Evolutionary conservation across 2,329 filamentous ascomycete genomes (phyloP).

Genomic region (Aspergillus clavatus): DNA sequence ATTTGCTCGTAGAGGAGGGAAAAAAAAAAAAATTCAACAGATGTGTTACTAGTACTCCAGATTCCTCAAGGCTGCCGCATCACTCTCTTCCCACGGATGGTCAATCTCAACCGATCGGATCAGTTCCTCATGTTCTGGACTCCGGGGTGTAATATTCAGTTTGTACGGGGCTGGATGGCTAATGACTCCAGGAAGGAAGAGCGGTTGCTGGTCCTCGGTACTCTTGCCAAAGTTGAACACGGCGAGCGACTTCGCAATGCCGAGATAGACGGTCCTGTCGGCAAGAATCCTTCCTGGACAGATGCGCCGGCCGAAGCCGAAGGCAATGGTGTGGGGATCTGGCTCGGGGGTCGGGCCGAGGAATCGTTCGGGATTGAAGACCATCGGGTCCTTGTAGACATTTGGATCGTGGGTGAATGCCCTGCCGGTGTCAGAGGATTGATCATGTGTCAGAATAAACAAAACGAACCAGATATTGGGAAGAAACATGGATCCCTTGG

Average conservation of each 20-base stretch:
- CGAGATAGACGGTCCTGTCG: slow-evolving; percentile 37
- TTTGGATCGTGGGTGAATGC: slow-evolving; percentile 38
- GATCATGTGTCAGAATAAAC: background rate
- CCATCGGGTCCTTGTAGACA: slow-evolving; percentile 33
- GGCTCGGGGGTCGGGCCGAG: slow-evolving; percentile 33
- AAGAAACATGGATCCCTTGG: slow-evolving; percentile 34
- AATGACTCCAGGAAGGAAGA: slow-evolving; percentile 31
- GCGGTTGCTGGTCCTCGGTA: slow-evolving; percentile 32
- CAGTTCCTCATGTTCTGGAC: slow-evolving; percentile 26
- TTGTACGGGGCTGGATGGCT: slow-evolving; percentile 35
- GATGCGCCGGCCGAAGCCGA: slow-evolving; percentile 40
- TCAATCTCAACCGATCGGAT: slow-evolving; percentile 31
- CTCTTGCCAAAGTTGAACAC: slow-evolving; percentile 44
- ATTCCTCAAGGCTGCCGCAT: slow-evolving; percentile 19
- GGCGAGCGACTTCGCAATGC: slow-evolving; percentile 43
- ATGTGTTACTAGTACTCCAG: background rate
- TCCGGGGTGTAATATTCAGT: slow-evolving; percentile 32
- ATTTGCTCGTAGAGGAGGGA: no score
- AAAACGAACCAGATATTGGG: slow-evolving; percentile 33
- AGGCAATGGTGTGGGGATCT: slow-evolving; percentile 27
- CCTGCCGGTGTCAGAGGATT: slow-evolving; percentile 25
- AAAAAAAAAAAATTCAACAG: no score
- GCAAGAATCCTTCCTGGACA: slow-evolving; percentile 41
- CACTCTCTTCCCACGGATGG: slow-evolving; percentile 39
- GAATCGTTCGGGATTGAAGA: slow-evolving; percentile 44